A percentile compares a stretch with the other conserved stretches of the same genome.
These are phyloP conservation scores for Ophiostoma sp. DNA, from an alignment of 2,329 filamentous ascomycete genomes.

Conservation along the genomic window DNA sequence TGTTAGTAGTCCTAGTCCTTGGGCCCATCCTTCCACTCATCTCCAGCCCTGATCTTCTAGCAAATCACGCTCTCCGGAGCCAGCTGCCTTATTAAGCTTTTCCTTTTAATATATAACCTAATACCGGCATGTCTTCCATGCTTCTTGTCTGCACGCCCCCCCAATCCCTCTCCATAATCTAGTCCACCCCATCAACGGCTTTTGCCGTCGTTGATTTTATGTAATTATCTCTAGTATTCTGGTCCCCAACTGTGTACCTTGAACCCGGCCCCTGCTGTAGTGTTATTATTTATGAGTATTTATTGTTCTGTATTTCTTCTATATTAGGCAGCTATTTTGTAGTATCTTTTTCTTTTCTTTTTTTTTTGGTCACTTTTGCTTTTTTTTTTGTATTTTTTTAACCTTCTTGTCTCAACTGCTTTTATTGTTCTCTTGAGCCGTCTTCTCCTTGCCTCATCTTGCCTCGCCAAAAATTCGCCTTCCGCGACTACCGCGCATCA, in stretches of 20 bases:
- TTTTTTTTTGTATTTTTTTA: background rate
- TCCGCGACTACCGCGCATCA: background rate
- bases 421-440: background rate
- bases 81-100: conserved; percentile 1
- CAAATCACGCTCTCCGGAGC: background rate
- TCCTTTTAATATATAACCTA: background rate
- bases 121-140: background rate
- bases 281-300: too few species aligned
- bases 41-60: background rate
- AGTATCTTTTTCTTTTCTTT: background rate
- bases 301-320: background rate
- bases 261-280: too few species aligned
- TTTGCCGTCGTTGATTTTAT: background rate
- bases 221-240: background rate
- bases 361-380: background rate
- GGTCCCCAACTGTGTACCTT: background rate
- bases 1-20: background rate
- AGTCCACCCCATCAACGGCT: conserved; percentile 1
- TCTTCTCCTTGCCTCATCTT: background rate
- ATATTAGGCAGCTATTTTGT: background rate
- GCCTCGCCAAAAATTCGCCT: background rate
- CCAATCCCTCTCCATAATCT: background rate
- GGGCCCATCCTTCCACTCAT: background rate
- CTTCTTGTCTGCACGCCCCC: background rate
- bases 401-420: background rate